A percentile compares a stretch with the other conserved stretches of the same genome.
phyloP scores from a whole-genome alignment of 2,329 filamentous ascomycete species.

The Fusarium austroafricanum region DNA sequence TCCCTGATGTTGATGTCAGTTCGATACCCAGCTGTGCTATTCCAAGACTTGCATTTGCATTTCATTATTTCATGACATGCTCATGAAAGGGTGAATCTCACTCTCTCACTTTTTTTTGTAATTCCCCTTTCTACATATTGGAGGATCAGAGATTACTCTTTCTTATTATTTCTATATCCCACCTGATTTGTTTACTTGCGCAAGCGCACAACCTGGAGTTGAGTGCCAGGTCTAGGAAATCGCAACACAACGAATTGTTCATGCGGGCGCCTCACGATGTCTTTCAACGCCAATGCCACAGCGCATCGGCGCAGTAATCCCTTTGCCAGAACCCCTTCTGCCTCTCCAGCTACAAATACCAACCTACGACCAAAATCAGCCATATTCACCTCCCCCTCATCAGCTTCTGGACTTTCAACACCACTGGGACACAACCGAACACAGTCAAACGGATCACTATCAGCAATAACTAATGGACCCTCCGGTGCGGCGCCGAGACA shows the following conservation, averaged over 20 bases:
- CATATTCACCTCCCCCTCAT: slow-evolving; percentile 72
- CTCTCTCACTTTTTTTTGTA: slow-evolving; percentile 42
- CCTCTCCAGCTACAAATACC: slow-evolving; percentile 69
- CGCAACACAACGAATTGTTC: slow-evolving; percentile 42
- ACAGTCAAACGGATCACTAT: slow-evolving; percentile 71
- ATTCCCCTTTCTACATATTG: slow-evolving; percentile 26
- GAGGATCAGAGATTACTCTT: slow-evolving; percentile 7
- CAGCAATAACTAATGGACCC: slow-evolving; percentile 39
- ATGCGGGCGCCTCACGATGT: slow-evolving; percentile 49
- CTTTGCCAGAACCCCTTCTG: slow-evolving; percentile 76
- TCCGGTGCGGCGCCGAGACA: slow-evolving; percentile 46
- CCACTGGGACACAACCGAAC: slow-evolving; percentile 72
- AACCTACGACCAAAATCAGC: slow-evolving; percentile 78
- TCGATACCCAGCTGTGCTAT: slow-evolving; percentile 24
- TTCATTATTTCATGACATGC: slow-evolving; percentile 44
- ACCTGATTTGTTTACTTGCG: slow-evolving; percentile 43
- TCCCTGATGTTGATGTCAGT: slow-evolving; percentile 37
- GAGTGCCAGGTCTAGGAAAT: slow-evolving; percentile 21
- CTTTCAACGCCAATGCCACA: slow-evolving; percentile 52
- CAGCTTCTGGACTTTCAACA: slow-evolving; percentile 54
- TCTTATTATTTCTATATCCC: slow-evolving; percentile 9
- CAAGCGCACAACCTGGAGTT: slow-evolving; percentile 22
- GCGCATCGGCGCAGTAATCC: slow-evolving; percentile 83
- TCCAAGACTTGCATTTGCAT: slow-evolving; percentile 39
- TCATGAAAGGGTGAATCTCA: slow-evolving; percentile 41